A percentile compares a stretch with the other conserved stretches of the same genome.
phyloP scores from a whole-genome alignment of 2,329 filamentous ascomycete species.

The Diaporthe humulicola region DNA sequence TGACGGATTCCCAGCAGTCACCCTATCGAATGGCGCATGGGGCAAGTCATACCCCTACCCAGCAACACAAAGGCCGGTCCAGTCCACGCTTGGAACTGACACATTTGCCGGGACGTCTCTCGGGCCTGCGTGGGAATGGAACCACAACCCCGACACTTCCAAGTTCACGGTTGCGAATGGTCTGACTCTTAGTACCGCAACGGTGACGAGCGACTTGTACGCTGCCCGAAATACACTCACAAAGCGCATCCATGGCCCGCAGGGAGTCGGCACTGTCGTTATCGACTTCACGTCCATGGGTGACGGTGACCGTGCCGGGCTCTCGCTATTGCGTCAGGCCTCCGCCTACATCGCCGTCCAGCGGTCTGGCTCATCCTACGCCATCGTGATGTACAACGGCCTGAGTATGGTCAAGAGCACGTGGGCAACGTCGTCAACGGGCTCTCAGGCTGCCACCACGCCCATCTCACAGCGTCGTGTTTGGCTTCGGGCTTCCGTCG shows the following conservation, averaged over 20 bases:
- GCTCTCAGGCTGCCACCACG: constrained; percentile 45
- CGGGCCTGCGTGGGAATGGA: constrained; percentile 69
- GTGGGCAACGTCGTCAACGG: constrained; percentile 51
- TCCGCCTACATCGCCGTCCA: constrained; percentile 66
- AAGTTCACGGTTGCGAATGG: constrained; percentile 60
- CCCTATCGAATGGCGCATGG: neutral
- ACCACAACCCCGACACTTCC: constrained; percentile 68
- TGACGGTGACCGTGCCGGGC: constrained; percentile 65
- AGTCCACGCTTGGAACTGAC: neutral
- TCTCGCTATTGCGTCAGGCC: constrained; percentile 65
- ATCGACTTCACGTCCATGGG: constrained; percentile 63
- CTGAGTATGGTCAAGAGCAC: constrained; percentile 47
- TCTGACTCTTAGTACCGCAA: constrained; percentile 61
- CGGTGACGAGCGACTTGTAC: constrained; percentile 65
- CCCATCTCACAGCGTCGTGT: constrained; percentile 43
- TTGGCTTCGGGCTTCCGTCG: constrained; percentile 49
- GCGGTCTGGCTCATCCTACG: constrained; percentile 50
- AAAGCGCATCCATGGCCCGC: constrained; percentile 60
- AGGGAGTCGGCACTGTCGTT: constrained; percentile 60
- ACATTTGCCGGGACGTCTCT: constrained; percentile 49
- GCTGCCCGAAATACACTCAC: constrained; percentile 61
- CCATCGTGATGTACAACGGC: constrained; percentile 47
- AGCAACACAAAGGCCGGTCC: neutral
- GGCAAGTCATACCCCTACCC: neutral
- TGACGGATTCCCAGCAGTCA: neutral